These are phyloP conservation scores for Colletotrichum cuscutae DNA, from an alignment of 2,329 filamentous ascomycete genomes.

Conservation along the genomic window DNA sequence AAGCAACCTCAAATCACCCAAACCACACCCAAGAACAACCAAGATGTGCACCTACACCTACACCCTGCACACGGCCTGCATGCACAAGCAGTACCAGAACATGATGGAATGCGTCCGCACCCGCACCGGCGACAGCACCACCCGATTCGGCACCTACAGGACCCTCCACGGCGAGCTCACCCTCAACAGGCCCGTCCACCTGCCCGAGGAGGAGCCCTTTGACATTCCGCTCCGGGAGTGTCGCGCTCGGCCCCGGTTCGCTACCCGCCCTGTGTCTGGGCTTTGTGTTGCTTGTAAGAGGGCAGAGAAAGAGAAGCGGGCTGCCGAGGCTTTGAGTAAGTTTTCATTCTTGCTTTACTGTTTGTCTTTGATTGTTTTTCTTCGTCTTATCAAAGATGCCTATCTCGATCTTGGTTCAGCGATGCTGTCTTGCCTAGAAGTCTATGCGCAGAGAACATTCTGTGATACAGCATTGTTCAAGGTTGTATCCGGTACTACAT, in stretches of 20 bases:
- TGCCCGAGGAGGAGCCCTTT: slow-evolving; percentile 34
- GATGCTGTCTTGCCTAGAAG: no score
- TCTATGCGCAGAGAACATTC: no score
- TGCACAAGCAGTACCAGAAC: slow-evolving; percentile 47
- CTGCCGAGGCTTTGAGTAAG: not conserved
- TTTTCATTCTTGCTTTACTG: not conserved
- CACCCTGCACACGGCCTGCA: slow-evolving; percentile 41
- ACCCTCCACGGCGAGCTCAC: slow-evolving; percentile 5
- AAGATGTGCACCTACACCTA: slow-evolving; percentile 47
- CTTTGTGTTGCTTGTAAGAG: slow-evolving; percentile 38
- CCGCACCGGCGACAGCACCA: slow-evolving; percentile 30
- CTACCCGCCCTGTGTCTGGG: slow-evolving; percentile 38
- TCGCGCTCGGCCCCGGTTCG: slow-evolving; percentile 37
- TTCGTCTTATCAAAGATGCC: no score
- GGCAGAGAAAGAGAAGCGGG: slow-evolving; percentile 10
- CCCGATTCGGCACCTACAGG: not conserved
- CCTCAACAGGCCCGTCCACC: slow-evolving; percentile 35
- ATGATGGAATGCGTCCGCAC: slow-evolving; percentile 44
- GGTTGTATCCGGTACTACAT: no score
- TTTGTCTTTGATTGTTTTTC: no score
- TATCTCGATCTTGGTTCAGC: no score
- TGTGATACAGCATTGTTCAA: no score
- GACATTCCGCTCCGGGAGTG: slow-evolving; percentile 23
- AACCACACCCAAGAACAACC: not conserved
- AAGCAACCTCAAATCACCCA: not conserved